Evolutionary conservation across 257 asterid species (phyloP), one percentile per base, ranked within the genome.

Genomic region (Agastache rugosa): DNA sequence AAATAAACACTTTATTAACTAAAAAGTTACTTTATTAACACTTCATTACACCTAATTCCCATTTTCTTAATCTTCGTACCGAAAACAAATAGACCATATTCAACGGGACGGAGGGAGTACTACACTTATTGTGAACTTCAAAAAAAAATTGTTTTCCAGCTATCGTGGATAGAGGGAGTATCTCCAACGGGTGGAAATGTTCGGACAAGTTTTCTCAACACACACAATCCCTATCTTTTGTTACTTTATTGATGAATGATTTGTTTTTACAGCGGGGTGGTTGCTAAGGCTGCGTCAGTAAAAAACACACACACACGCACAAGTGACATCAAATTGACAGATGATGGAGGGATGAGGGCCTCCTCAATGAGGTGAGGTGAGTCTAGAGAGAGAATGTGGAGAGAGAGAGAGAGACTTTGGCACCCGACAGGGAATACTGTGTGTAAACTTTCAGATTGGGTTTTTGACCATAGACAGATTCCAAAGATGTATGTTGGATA

Each of bases 261-360:
- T 11, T 20, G 1, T 14, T 54, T 17, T 63, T 34, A 31, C 71
- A 37, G 75, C 8, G 62, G 68, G 53, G 55, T 67, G 70, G 73
- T 76, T 71, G 69, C 31, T 74, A 72, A 75, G 14, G 72, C 68
- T 74, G 78, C 76, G 17, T 74, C 50, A 65, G 75, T 69, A n/a
- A 84, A 76, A 78, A 78, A 79, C 79, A 77, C 16, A 14, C 37
- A n/a, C 50, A 77, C 63, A 65, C 76, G 76, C 80, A 74, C 73
- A 48, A 37, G 77, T 74, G 84, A 79, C 87, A 74, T 15, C 59
- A 61, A 71, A 84, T 72, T 76, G 81, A 78, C 83, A 71, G 79
- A 81, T 80, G 83, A 81, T 67, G 78, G 75, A 74, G 69, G 56
- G 68, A 29, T 71, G 86, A 81, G 80, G 75, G 50, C 63, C 69